phyloP scores from a whole-genome alignment of 345 rosid species.

The Noccaea bulbosa region DNA sequence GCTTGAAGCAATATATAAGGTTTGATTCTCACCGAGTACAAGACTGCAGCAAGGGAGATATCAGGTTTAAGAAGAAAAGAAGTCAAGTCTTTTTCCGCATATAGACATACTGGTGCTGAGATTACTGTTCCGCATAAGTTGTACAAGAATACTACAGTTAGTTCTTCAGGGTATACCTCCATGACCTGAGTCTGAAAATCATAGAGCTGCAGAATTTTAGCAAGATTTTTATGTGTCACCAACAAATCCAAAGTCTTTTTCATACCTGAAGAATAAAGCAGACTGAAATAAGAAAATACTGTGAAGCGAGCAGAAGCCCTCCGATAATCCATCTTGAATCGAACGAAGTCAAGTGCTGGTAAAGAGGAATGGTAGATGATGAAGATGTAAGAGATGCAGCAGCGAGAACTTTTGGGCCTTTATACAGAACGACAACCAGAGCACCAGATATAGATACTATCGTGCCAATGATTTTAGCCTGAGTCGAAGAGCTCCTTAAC shows the following conservation, averaged over 20 bases:
- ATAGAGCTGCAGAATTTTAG: conserved; percentile 3
- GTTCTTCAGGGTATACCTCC: conserved; percentile 49
- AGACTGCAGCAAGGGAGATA: conserved; percentile 36
- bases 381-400: conserved; percentile 3
- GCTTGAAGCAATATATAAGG: not conserved
- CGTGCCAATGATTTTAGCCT: conserved; percentile 41
- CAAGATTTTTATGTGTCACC: not conserved
- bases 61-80: conserved; percentile 45
- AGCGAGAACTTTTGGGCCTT: conserved; percentile 31
- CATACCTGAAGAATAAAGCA: conserved; percentile 42
- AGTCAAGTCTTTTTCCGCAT: conserved; percentile 43
- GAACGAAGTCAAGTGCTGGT: conserved; percentile 20
- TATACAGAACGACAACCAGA: conserved; percentile 36
- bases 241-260: conserved; percentile 2
- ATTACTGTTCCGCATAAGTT: conserved; percentile 38
- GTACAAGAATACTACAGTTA: conserved; percentile 40
- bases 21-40: conserved; percentile 47
- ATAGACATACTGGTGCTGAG: conserved; percentile 46
- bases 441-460: conserved; percentile 45
- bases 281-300: conserved; percentile 30
- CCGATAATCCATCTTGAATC: conserved; percentile 40
- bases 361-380: conserved; percentile 5
- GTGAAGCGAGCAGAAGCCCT: conserved; percentile 30
- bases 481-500: conserved; percentile 38
- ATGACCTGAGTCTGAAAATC: conserved; percentile 47